phyloP scores from a whole-genome alignment of 2,329 filamentous ascomycete genomes.

The Aspergillus versicolor region DNA sequence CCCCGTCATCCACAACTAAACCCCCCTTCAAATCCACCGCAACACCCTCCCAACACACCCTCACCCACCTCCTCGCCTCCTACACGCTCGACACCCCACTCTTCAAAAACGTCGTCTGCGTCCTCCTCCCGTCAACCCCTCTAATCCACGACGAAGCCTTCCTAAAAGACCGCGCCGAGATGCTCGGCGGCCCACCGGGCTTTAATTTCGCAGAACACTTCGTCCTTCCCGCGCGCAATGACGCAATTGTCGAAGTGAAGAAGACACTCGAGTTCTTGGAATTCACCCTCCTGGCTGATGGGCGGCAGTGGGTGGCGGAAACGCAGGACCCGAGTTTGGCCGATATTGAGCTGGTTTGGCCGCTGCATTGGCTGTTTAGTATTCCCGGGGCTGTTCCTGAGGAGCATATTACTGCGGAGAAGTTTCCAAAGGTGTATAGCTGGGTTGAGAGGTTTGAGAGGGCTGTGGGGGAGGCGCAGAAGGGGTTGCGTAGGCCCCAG shows the following conservation, averaged over 20 bases:
- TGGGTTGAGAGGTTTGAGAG: slow-evolving; percentile 1
- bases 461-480: background rate
- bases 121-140: slow-evolving; percentile 4
- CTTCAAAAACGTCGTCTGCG: slow-evolving; percentile 2
- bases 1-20: background rate
- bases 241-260: background rate
- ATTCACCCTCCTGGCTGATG: slow-evolving; percentile 4
- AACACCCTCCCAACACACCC: background rate
- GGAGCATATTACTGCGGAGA: background rate
- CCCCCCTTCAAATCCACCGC: background rate
- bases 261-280: background rate
- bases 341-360: slow-evolving; percentile 5
- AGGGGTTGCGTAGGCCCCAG: background rate
- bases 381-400: background rate
- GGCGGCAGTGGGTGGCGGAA: background rate
- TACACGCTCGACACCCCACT: slow-evolving; percentile 1
- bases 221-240: background rate
- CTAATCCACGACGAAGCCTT: slow-evolving; percentile 1
- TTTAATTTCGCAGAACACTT: background rate
- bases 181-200: background rate
- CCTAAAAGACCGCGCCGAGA: slow-evolving; percentile 6
- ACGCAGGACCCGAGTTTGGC: background rate
- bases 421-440: slow-evolving; percentile 1
- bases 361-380: background rate
- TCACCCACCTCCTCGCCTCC: background rate